Conservation (phyloP, 2,329 filamentous ascomycete species). For the Sporothrix pallida region DNA sequence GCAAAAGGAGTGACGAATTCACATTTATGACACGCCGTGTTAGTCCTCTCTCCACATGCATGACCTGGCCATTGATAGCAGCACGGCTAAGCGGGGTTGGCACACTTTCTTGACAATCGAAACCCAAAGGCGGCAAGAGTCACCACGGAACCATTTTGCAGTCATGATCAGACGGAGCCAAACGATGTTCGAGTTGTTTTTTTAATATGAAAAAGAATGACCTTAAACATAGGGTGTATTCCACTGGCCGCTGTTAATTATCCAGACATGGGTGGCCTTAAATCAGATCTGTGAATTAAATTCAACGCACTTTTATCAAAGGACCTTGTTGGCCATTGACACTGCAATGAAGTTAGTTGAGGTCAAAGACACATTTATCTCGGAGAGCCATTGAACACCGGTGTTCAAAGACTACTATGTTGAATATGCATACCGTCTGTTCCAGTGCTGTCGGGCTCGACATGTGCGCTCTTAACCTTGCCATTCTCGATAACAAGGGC, state of each 20-base stretch:
- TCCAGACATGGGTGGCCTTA: neutral
- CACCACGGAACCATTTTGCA: neutral
- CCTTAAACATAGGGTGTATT: neutral
- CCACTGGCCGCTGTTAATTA: neutral
- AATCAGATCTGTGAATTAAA: neutral
- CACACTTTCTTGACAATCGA: neutral
- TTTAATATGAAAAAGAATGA: too few species aligned
- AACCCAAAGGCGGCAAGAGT: neutral
- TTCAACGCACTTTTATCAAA: slow-evolving; percentile 38
- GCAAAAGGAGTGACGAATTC: too few species aligned
- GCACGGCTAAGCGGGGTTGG: too few species aligned
- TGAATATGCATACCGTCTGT: slow-evolving; percentile 53
- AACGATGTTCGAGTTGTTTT: too few species aligned
- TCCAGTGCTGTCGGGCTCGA: slow-evolving; percentile 89
- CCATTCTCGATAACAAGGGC: slow-evolving; percentile 83
- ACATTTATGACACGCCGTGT: too few species aligned
- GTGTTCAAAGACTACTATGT: neutral
- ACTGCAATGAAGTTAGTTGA: slow-evolving; percentile 45
- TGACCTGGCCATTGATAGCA: too few species aligned
- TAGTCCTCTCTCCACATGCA: too few species aligned
- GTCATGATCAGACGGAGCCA: too few species aligned
- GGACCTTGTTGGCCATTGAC: slow-evolving; percentile 58
- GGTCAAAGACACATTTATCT: neutral
- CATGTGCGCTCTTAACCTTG: slow-evolving; percentile 78
- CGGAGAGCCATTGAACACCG: neutral